phyloP scores from a whole-genome alignment of 768 basidiomycete genomes.

The Rubroboletus satanas region DNA sequence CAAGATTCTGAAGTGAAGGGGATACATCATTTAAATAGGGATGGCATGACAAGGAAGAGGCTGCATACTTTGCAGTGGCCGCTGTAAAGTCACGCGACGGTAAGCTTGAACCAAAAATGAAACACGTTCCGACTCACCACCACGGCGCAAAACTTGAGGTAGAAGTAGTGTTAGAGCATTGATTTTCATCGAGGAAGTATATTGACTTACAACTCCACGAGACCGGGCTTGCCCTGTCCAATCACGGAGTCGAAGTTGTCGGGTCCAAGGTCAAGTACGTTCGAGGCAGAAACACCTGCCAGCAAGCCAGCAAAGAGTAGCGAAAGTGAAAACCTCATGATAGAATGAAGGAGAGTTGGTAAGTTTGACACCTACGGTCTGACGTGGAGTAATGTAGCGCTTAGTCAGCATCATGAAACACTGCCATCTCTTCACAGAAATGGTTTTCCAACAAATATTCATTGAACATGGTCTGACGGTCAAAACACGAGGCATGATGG shows the following conservation, averaged over 20 bases:
- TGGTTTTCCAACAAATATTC: neutral
- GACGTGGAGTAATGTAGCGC: slow-evolving; percentile 27
- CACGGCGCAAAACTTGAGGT: slow-evolving; percentile 73
- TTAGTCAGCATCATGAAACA: slow-evolving; percentile 20
- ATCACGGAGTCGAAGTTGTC: slow-evolving; percentile 72
- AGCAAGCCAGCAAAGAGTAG: slow-evolving; percentile 55
- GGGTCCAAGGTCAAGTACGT: slow-evolving; percentile 76
- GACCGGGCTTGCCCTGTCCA: slow-evolving; percentile 76
- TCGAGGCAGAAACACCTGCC: slow-evolving; percentile 62
- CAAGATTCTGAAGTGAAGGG: slow-evolving; percentile 63
- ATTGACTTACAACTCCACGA: slow-evolving; percentile 83
- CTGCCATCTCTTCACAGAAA: neutral
- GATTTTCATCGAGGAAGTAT: neutral
- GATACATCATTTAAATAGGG: neutral
- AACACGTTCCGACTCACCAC: slow-evolving; percentile 54
- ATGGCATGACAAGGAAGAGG: neutral
- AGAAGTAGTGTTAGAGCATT: slow-evolving; percentile 1
- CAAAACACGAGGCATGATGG: neutral
- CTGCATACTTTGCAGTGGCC: slow-evolving; percentile 79
- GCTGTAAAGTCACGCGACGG: slow-evolving; percentile 33
- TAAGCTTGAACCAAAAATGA: neutral
- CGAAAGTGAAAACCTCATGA: slow-evolving; percentile 58
- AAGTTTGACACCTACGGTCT: neutral
- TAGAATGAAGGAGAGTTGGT: slow-evolving; percentile 20
- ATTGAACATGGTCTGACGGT: neutral